Conservation (phyloP, 352 stramenopile species). For the Globisporangium sylvaticum region DNA sequence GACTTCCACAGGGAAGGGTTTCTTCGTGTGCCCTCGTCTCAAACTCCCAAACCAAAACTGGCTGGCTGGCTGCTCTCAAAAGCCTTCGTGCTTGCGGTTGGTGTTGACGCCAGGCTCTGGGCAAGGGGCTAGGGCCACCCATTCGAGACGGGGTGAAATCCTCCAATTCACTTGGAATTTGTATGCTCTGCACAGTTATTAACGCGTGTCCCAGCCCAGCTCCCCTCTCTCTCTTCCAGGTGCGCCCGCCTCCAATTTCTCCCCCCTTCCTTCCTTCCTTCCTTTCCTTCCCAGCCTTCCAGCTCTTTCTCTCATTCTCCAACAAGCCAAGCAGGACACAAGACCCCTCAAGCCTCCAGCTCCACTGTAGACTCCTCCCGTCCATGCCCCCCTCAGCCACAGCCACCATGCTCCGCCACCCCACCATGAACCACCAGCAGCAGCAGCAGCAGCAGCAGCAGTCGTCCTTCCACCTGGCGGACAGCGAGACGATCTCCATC, state of each 20-base stretch:
- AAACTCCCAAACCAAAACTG: neutral
- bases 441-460: conserved; percentile 15
- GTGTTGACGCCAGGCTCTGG: neutral
- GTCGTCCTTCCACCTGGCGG: neutral
- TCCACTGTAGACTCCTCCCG: neutral
- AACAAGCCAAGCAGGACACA: conserved; percentile 9
- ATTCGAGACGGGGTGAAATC: neutral
- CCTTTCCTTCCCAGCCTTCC: neutral
- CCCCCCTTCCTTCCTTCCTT: neutral
- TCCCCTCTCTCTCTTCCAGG: neutral
- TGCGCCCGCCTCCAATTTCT: conserved; percentile 2
- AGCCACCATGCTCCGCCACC: neutral
- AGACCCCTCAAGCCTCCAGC: neutral
- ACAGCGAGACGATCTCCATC: conserved; percentile 43
- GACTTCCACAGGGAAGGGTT: neutral
- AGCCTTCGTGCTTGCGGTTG: neutral
- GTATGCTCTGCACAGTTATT: conserved; percentile 6
- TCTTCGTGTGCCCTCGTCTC: conserved; percentile 4
- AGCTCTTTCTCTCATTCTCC: conserved; percentile 6
- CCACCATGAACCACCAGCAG: conserved; percentile 25
- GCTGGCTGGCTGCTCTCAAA: conserved; percentile 2
- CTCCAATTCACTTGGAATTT: neutral
- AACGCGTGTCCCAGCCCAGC: neutral
- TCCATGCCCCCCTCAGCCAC: neutral
- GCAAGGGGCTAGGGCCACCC: neutral